Conservation (phyloP, 495 filamentous ascomycete species). For the Penicillium turbatum region DNA sequence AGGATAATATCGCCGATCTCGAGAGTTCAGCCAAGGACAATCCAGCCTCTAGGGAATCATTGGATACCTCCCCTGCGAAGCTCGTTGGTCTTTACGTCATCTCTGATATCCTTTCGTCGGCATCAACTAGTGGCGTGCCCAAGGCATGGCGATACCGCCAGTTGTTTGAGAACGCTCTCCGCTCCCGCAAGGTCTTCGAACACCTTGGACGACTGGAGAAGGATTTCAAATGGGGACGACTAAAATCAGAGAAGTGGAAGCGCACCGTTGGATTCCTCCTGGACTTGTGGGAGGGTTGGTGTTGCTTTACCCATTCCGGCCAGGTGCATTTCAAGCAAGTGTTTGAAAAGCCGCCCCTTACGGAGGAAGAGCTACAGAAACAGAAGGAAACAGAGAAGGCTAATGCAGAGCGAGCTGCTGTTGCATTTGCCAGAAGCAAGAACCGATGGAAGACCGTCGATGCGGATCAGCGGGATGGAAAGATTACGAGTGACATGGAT, state of each 20-base stretch:
- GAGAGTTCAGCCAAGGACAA: constrained; percentile 17
- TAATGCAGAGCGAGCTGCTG: constrained; percentile 36
- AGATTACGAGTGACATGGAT: constrained; percentile 10
- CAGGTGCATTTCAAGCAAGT: constrained; percentile 67
- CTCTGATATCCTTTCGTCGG: constrained; percentile 83
- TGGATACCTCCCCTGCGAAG: constrained; percentile 68
- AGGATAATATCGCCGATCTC: constrained; percentile 23
- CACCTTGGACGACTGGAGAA: constrained; percentile 73
- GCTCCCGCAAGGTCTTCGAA: constrained; percentile 70
- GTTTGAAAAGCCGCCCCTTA: constrained; percentile 71
- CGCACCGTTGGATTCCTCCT: constrained; percentile 70
- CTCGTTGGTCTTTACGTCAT: constrained; percentile 82
- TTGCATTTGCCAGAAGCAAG: constrained; percentile 44
- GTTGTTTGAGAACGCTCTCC: constrained; percentile 74
- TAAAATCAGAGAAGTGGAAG: constrained; percentile 88
- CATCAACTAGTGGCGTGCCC: constrained; percentile 74
- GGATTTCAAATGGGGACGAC: constrained; percentile 72
- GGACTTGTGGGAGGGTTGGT: constrained; percentile 83
- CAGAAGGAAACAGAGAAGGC: constrained; percentile 51
- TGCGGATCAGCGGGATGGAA: constrained; percentile 42
- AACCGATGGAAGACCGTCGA: constrained; percentile 72
- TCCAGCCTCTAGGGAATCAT: constrained; percentile 34
- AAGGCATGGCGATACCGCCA: constrained; percentile 90
- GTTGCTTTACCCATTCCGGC: constrained; percentile 72
- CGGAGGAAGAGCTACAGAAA: constrained; percentile 46